Base-by-base conservation (phyloP, 257 asterid species). In the Rubia yunnanensis region DNA sequence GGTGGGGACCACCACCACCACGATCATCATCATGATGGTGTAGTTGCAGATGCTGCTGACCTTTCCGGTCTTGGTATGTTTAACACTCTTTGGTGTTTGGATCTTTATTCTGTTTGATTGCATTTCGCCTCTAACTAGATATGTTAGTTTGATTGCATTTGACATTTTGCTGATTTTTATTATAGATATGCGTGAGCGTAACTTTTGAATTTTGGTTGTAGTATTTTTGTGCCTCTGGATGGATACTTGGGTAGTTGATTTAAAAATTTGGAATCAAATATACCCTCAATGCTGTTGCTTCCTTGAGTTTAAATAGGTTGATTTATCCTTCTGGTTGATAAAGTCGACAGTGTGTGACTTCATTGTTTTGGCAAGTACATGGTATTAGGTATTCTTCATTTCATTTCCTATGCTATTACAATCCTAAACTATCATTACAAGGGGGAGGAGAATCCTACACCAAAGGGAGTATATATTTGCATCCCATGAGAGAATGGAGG, bases 11-110 rank as follows among this genome's bases (percentile, higher is more conserved):
- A 78, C 54, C 79, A 70, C n/a, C 66, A 71, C 49, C 74, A 78
- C 38, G 68, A 74, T 62, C 64, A 73, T 36, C 74, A 76, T 69
- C 69, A 69, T 59, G 74, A 71, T 63, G 76, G 41, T 50, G 70
- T 44, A 9, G 69, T 22, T 67, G 49, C 64, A 32, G 67, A 53
- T 41, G 46, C 52, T 50, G 88, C 82, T 63, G 88, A 83, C 63
- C 88, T 86, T 61, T 76, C 90, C 69, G 97, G 95, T 63, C 73
- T 87, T 56, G 87, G 99, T 87, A 84, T 76, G 26, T 35, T 52
- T 31, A 5, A 7, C 23, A 24, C 28, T 2, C 13, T 55, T 14
- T 28, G 22, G 8, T 57, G 63, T 18, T 20, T 8, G 64, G 17
- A 30, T n/a, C n/a, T n/a, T n/a, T n/a, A n/a, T n/a, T n/a, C n/a